Evolutionary conservation across 306 rosid genomes (phyloP), one percentile per base, ranked within the genome.

Genomic region (Rosa persica): DNA sequence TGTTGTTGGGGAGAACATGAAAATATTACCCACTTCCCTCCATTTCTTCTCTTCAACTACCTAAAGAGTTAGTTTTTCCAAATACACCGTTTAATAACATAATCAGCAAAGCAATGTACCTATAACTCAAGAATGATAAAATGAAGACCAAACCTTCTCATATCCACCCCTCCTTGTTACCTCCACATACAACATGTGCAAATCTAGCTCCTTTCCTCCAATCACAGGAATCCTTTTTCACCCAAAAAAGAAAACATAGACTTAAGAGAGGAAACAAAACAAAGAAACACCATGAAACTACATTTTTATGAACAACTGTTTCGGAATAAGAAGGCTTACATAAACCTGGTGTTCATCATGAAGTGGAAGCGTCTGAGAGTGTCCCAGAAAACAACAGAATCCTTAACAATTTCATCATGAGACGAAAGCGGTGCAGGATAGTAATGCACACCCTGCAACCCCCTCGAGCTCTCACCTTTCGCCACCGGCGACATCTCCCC

Each of bases 21-120:
- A 96, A 0, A 89, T 78, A 67, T 73, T 81, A n/a, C 98, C 96
- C 68, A 93, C 97, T 91, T 96, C 98, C 89, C 99, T 96, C 99
- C 99, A 96, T 81, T 93, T 96, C 87, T 96, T 95, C 83, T 96
- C 99, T 34, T 83, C 96, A 62, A 96, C 97, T n/a, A 96, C 97
- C 98, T 92, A 62, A 44, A 38, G 39, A 40, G 12, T n/a, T 39
- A 5, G 4, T 16, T 51, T 51, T 66, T 17, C 19, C 12, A 66
- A 17, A 19, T 6, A 17, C 44, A 66, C 44, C 1, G 38, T 34
- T 15, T 3, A 16, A 38, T 34, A 66, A 19, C 47, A 3, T 38
- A 7, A 42, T 5, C 13, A 48, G 25, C 6, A 4, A 19, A 11
- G 3, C 17, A 43, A 62, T 36, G 36, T 16, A 22, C 11, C 36